Evolutionary conservation across 306 rosid genomes (phyloP).

Genomic region (Prunus mume): DNA sequence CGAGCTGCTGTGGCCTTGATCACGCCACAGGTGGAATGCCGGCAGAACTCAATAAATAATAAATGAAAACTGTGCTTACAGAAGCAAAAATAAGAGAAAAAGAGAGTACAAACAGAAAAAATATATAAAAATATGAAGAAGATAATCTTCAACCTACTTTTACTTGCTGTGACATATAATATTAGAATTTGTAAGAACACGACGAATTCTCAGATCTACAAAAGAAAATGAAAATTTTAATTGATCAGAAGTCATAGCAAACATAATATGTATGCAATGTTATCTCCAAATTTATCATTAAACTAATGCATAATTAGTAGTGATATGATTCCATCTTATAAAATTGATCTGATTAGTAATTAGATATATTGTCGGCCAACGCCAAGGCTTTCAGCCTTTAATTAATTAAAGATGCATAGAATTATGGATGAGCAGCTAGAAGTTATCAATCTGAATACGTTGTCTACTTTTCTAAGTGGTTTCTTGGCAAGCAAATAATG

Average conservation of each 20-base stretch:
- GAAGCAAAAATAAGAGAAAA: not conserved
- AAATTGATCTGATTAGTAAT: not conserved
- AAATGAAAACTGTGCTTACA: not conserved
- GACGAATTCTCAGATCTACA: too few relatives aligned
- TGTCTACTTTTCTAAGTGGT: not conserved
- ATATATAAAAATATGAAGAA: not conserved
- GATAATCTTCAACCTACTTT: not conserved
- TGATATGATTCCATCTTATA: not conserved
- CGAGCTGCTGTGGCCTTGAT: too few relatives aligned
- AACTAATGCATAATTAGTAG: not conserved
- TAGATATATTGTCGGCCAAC: not conserved
- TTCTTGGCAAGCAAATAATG: conserved; percentile 44
- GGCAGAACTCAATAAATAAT: not conserved
- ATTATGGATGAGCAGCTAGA: conserved; percentile 1
- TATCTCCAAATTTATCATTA: not conserved
- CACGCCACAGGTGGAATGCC: too few relatives aligned
- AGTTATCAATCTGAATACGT: not conserved
- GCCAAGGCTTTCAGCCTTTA: not conserved
- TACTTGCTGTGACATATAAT: not conserved
- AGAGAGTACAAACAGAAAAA: not conserved
- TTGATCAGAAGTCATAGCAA: too few relatives aligned
- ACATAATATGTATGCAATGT: not conserved
- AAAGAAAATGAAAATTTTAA: too few relatives aligned
- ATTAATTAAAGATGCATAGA: not conserved
- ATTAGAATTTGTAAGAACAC: too few relatives aligned